A percentile compares a stretch with the other conserved stretches of the same genome.
Conservation (phyloP, 441 rosid species). For the Kokia cookei region DNA sequence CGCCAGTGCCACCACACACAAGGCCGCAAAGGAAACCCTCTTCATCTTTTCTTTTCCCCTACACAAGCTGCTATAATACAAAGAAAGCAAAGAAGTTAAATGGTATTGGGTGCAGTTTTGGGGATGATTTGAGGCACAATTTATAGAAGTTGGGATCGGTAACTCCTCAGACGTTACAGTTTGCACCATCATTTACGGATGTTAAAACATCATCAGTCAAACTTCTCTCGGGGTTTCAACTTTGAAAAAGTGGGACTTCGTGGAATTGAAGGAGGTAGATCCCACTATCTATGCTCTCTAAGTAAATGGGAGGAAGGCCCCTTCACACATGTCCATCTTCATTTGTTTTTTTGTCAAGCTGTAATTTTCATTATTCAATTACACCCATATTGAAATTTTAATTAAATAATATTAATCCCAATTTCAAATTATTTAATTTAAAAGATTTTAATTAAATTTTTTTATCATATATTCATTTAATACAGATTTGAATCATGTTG, state of each 20-base stretch:
- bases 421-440: too few species aligned
- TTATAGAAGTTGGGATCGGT: constrained; percentile 5
- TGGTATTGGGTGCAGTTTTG: not conserved
- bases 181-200: not conserved
- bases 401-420: too few species aligned
- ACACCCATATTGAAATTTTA: too few species aligned
- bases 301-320: too few species aligned
- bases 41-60: not conserved
- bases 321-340: too few species aligned
- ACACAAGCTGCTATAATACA: not conserved
- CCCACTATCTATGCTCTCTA: not conserved
- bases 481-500: too few species aligned
- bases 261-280: not conserved
- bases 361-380: too few species aligned
- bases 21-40: not conserved
- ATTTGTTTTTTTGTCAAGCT: too few species aligned
- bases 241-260: not conserved
- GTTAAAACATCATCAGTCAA: not conserved
- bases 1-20: constrained; percentile 6
- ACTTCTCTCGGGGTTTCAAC: too few species aligned
- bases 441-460: too few species aligned
- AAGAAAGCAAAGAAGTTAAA: not conserved
- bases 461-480: too few species aligned
- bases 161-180: not conserved
- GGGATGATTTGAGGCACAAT: not conserved